Conservation (phyloP, 768 basidiomycete species). For the Serendipita indica region DNA sequence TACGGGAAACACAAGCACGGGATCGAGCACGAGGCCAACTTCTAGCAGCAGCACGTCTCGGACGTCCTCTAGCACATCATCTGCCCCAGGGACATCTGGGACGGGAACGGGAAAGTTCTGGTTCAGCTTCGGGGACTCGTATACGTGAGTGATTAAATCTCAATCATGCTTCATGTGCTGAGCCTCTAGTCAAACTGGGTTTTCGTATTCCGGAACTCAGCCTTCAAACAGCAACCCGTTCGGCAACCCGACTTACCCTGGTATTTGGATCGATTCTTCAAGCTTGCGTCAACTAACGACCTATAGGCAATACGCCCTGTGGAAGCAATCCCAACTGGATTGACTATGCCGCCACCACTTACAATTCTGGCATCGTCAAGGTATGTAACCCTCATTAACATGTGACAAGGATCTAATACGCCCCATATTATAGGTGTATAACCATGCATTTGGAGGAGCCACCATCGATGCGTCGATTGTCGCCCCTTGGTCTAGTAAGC, state of each 20-base stretch:
- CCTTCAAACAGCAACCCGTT: slow-evolving; percentile 35
- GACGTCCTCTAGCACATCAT: slow-evolving; percentile 11
- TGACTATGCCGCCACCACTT: slow-evolving; percentile 35
- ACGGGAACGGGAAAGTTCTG: slow-evolving; percentile 30
- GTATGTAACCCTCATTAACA: no score
- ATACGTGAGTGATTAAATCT: not conserved
- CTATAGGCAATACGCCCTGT: slow-evolving; percentile 37
- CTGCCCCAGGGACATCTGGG: slow-evolving; percentile 15
- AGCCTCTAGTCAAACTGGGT: not conserved
- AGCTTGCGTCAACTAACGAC: not conserved
- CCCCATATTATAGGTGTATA: no score
- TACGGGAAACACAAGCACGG: no score
- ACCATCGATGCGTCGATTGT: slow-evolving; percentile 48
- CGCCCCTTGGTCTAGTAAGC: slow-evolving; percentile 27
- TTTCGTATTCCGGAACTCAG: slow-evolving; percentile 22
- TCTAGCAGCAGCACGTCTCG: not conserved
- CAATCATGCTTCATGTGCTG: not conserved
- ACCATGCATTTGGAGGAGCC: slow-evolving; percentile 53
- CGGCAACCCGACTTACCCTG: slow-evolving; percentile 40
- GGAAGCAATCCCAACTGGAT: slow-evolving; percentile 46
- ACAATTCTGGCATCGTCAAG: slow-evolving; percentile 39
- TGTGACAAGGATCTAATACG: no score
- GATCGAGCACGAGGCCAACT: not conserved
- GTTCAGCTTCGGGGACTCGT: slow-evolving; percentile 38
- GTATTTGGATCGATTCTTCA: slow-evolving; percentile 9